phyloP scores from a whole-genome alignment of 306 rosid species.

The Neltuma alba region DNA sequence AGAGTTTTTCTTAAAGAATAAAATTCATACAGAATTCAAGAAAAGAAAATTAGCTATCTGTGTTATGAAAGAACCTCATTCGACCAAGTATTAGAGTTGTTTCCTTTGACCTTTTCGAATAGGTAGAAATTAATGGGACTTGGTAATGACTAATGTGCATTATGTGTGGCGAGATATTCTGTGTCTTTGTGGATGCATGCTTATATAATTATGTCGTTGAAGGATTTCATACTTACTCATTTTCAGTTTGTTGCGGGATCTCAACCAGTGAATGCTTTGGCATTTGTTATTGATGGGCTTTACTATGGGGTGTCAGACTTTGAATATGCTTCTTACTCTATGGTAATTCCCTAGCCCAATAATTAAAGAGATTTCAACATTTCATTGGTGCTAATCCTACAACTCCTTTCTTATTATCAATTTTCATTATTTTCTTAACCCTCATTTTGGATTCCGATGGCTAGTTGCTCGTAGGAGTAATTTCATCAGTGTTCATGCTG shows the following conservation, averaged over 20 bases:
- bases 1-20: not conserved
- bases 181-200: slow-evolving; percentile 21
- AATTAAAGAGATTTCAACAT: slow-evolving; percentile 12
- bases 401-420: slow-evolving; percentile 12
- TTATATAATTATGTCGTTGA: slow-evolving; percentile 26
- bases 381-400: not conserved
- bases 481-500: slow-evolving; percentile 69
- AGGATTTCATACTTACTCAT: slow-evolving; percentile 34
- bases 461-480: slow-evolving; percentile 66
- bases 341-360: slow-evolving; percentile 53
- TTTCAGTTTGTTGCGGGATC: slow-evolving; percentile 93
- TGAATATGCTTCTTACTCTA: slow-evolving; percentile 88
- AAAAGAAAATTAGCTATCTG: too few species aligned
- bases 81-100: slow-evolving; percentile 11
- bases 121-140: not conserved
- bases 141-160: too few species aligned
- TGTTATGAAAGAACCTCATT: not conserved
- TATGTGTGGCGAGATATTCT: slow-evolving; percentile 4
- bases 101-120: not conserved
- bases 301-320: slow-evolving; percentile 96
- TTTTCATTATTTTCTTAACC: not conserved
- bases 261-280: slow-evolving; percentile 92
- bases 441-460: slow-evolving; percentile 27
- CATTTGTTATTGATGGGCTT: slow-evolving; percentile 93
- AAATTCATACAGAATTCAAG: not conserved